These are phyloP conservation scores for Tulasnella sp. DNA, from an alignment of 768 basidiomycete species.

Conservation along the genomic window DNA sequence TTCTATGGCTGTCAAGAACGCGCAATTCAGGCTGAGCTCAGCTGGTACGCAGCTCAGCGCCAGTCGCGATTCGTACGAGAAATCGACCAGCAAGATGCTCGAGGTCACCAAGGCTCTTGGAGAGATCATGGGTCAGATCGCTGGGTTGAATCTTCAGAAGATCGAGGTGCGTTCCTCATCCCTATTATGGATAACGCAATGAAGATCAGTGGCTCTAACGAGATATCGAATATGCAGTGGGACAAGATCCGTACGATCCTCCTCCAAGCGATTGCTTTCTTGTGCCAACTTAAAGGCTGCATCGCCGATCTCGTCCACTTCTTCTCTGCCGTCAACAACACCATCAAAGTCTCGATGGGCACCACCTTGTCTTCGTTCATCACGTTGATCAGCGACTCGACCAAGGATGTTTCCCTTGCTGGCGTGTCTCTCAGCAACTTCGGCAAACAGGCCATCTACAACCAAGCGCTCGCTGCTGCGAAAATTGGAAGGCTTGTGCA, in stretches of 20 bases:
- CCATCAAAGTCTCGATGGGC: background rate
- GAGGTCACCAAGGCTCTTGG: background rate
- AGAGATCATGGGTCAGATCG: background rate
- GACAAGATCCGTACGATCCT: background rate
- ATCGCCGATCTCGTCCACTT: conserved; percentile 3
- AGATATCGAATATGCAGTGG: background rate
- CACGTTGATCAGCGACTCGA: background rate
- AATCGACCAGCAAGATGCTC: background rate
- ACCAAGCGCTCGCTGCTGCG: background rate
- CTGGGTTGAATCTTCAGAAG: background rate
- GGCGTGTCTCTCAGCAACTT: background rate
- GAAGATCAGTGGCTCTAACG: background rate
- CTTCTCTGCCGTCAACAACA: background rate
- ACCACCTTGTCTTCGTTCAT: background rate
- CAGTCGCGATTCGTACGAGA: background rate
- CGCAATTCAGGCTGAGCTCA: background rate
- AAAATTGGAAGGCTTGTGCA: background rate
- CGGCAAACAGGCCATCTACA: background rate
- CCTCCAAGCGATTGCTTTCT: background rate
- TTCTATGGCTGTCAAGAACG: background rate
- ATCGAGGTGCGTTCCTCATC: no score
- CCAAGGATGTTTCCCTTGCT: background rate
- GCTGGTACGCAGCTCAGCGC: background rate
- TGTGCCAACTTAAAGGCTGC: background rate
- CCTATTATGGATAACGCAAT: no score